phyloP scores from a whole-genome alignment of 768 basidiomycete genomes.

The Pleurotus tuber-regium region DNA sequence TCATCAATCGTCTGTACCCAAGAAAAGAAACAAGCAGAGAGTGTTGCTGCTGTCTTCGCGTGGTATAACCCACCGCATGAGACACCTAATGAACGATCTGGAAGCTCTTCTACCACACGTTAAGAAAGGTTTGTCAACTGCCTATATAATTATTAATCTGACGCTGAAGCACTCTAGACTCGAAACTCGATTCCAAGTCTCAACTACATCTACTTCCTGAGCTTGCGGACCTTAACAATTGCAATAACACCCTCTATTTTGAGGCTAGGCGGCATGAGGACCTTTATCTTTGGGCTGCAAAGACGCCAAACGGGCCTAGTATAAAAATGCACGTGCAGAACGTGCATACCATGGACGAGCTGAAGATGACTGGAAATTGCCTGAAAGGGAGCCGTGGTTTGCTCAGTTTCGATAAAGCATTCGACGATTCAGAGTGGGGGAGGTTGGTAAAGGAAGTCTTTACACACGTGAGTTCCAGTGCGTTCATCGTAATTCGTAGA shows the following conservation, averaged over 20 bases:
- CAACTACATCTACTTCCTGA: constrained; percentile 92
- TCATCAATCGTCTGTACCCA: constrained; percentile 28
- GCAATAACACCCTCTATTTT: constrained; percentile 96
- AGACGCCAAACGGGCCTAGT: constrained; percentile 96
- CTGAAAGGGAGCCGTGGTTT: constrained; percentile 92
- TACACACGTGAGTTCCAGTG: constrained; percentile 73
- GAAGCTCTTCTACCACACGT: constrained; percentile 89
- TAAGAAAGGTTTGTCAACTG: constrained; percentile 77
- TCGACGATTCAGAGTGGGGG: constrained; percentile 88
- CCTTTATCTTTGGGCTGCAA: constrained; percentile 93
- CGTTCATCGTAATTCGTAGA: too few relatives aligned
- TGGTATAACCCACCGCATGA: constrained; percentile 93
- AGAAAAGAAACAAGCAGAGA: constrained; percentile 90
- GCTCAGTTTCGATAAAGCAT: constrained; percentile 87
- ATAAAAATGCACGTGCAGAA: constrained; percentile 98
- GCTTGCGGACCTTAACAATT: constrained; percentile 94
- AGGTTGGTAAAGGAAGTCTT: constrained; percentile 89
- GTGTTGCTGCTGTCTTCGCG: constrained; percentile 90
- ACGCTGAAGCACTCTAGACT: constrained; percentile 68
- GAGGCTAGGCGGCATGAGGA: constrained; percentile 96
- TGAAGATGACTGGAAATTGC: constrained; percentile 99
- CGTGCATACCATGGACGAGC: constrained; percentile 98
- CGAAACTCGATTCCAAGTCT: constrained; percentile 96
- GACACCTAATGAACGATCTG: constrained; percentile 95
- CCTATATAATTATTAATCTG: constrained; percentile 3